These are phyloP conservation scores for Mycosphaerella sp. DNA, from an alignment of 2,329 filamentous ascomycete species.

Conservation along the genomic window DNA sequence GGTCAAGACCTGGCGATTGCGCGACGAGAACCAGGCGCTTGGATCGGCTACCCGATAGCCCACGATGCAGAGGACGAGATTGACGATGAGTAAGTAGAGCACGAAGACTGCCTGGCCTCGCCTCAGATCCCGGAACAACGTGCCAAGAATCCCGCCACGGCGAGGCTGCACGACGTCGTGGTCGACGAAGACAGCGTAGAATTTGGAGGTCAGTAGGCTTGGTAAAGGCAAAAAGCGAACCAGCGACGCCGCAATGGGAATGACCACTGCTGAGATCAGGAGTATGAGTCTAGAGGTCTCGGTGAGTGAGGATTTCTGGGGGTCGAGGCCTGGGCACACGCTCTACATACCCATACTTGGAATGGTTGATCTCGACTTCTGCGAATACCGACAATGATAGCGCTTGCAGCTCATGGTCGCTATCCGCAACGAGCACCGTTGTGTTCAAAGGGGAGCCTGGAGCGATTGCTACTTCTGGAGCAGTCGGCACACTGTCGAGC, in stretches of 20 bases:
- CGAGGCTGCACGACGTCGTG: constrained; percentile 9
- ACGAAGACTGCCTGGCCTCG: constrained; percentile 30
- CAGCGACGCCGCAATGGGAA: constrained; percentile 19
- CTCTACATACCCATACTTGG: constrained; percentile 31
- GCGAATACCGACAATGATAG: constrained; percentile 26
- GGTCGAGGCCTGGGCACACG: too few species aligned
- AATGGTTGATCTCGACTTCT: constrained; percentile 27
- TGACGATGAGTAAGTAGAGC: constrained; percentile 27
- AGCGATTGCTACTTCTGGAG: constrained; percentile 19
- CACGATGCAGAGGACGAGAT: constrained; percentile 28
- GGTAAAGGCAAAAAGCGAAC: constrained; percentile 19
- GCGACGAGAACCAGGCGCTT: constrained; percentile 25
- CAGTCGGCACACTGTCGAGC: constrained; percentile 22
- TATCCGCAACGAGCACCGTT: constrained; percentile 30
- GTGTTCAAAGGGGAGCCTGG: constrained; percentile 26
- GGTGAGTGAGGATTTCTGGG: neutral
- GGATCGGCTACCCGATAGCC: constrained; percentile 24
- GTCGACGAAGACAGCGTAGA: constrained; percentile 20
- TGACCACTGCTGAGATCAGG: constrained; percentile 17
- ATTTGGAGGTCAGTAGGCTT: neutral
- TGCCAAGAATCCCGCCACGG: constrained; percentile 5
- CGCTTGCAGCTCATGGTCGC: constrained; percentile 26
- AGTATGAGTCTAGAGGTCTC: constrained; percentile 17
- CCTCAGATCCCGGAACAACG: constrained; percentile 22
- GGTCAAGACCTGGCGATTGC: neutral